Evolutionary conservation across 2,329 filamentous ascomycete genomes (phyloP), one percentile per base, ranked within the genome.

Genomic region (Cladophialophora chaetospira): DNA sequence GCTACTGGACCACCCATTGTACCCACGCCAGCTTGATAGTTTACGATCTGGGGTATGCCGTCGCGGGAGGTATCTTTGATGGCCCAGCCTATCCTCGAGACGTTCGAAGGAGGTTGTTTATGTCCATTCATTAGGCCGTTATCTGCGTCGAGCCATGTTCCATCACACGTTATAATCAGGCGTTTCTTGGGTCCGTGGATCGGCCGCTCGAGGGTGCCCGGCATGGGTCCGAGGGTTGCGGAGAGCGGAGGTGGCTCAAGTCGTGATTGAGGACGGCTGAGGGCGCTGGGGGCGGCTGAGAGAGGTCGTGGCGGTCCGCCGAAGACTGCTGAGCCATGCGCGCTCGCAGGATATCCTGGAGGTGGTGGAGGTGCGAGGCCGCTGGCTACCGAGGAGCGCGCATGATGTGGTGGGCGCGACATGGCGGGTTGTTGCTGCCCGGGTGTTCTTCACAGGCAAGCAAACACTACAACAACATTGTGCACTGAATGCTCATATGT

Each of bases 11-110:
- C 64, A 4, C 65, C 65, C 17, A 36, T 52, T n/a, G 69, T 73
- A 6, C 73, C 73, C 10, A 75, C 70, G 5, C 73, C 73, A 10
- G 72, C 70, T 46, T 75, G 72, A 55, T 76, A 76, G 55, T 72
- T 74, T 21, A 73, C 68, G 21, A 76, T 70, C 53, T 76, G 73
- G 0, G 70, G 69, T 28, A 71, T 67, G 2, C 69, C 69, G 42
- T 69, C 61, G 31, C 63, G 57, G 31, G 70, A 70, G 5, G 67
- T 67, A 45, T 67, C 65, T 17, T 67, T 67, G 19, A 75, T 62
- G 5, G 71, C 71, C 48, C 72, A 69, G 2, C 66, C 65, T 25
- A 76, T 67, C 1, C 72, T 68, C 1, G 71, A 73, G 17, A 76
- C 72, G 54, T 76, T 76, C 5, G 72, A 72, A 2, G 73, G 71